Evolutionary conservation across 495 filamentous ascomycete genomes (phyloP), one percentile per base, ranked within the genome.

Genomic region (Hypoxylon lenormandii): DNA sequence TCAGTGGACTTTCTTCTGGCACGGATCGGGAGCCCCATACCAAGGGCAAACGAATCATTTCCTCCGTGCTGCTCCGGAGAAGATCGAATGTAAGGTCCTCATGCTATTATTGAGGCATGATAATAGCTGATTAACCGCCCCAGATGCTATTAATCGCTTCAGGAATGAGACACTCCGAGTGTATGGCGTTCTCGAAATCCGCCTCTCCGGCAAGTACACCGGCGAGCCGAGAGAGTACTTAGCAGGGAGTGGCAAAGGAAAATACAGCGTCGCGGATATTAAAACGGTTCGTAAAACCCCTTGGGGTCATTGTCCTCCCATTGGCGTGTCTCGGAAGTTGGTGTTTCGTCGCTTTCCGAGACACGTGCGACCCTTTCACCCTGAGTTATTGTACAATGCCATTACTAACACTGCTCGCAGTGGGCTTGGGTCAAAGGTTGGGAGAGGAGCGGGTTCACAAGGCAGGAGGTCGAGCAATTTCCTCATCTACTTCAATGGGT

Each of bases 381-480:
- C 26, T 7, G 6, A 33, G 30, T 33, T 11, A 1, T 33, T 33
- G 30, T 33, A 8, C 30, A 33, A 11, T 33, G 6, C 30, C 1
- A 11, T 33, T 33, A 33, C 30, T 33, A 33, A 33, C 30, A 33
- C 23, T 4, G 10, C 2, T 4, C 10, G 1, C 4, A 33, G 0
- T 87, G 83, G 83, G 75, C 83, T n/a, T 85, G 82, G 83, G 76
- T 87, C 7, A 85, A 82, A 55, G 74, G 69, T 4, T 86, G 78
- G 76, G 64, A 76, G 49, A 59, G 70, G 22, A 73, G 58, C 21
- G 81, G 82, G 0, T 81, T 84, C 53, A 81, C 77, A 2, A 55
- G 80, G 47, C 74, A 86, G 62, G 81, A 86, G 22, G 80, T 86
- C 74, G 68, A 80, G n/a, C 51, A 66, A 0, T 86, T 84, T 70